These are phyloP conservation scores for Tylopilus subfusipes DNA, from an alignment of 768 basidiomycete genomes.

Conservation along the genomic window DNA sequence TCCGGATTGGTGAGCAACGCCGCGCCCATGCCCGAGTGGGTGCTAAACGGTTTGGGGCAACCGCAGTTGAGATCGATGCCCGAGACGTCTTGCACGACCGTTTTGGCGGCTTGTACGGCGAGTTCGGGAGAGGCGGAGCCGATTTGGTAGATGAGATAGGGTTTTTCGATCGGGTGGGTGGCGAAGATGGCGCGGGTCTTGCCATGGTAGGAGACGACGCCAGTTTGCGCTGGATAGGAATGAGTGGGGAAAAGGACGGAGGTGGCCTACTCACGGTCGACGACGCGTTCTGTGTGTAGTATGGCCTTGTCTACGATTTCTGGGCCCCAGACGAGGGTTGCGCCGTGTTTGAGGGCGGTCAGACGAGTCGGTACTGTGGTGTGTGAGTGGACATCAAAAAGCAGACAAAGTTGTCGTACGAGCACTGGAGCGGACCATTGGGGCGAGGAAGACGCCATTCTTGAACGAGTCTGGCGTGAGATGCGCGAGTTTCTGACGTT, in stretches of 20 bases:
- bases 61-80: slow-evolving; percentile 98
- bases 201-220: slow-evolving; percentile 84
- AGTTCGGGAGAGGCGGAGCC: slow-evolving; percentile 87
- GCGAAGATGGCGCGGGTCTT: slow-evolving; percentile 84
- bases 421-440: slow-evolving; percentile 95
- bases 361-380: slow-evolving; percentile 76
- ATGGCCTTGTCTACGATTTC: slow-evolving; percentile 97
- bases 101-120: slow-evolving; percentile 88
- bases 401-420: slow-evolving; percentile 46
- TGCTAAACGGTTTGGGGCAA: slow-evolving; percentile 95
- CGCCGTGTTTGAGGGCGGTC: slow-evolving; percentile 88
- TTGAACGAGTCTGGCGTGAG: slow-evolving; percentile 75
- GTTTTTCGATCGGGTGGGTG: slow-evolving; percentile 92
- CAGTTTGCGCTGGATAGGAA: slow-evolving; percentile 62
- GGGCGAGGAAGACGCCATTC: slow-evolving; percentile 90
- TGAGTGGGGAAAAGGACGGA: not conserved
- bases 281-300: slow-evolving; percentile 73
- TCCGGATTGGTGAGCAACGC: slow-evolving; percentile 91
- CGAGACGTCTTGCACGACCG: slow-evolving; percentile 82
- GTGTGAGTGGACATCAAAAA: not conserved
- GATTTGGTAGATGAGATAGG: slow-evolving; percentile 93
- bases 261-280: slow-evolving; percentile 66
- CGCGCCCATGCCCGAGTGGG: slow-evolving; percentile 93
- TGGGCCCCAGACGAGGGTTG: slow-evolving; percentile 93
- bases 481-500: slow-evolving; percentile 55